These are phyloP conservation scores for Cryptococcus sp. DNA, from an alignment of 1,284 basidiomycete species.

Conservation along the genomic window DNA sequence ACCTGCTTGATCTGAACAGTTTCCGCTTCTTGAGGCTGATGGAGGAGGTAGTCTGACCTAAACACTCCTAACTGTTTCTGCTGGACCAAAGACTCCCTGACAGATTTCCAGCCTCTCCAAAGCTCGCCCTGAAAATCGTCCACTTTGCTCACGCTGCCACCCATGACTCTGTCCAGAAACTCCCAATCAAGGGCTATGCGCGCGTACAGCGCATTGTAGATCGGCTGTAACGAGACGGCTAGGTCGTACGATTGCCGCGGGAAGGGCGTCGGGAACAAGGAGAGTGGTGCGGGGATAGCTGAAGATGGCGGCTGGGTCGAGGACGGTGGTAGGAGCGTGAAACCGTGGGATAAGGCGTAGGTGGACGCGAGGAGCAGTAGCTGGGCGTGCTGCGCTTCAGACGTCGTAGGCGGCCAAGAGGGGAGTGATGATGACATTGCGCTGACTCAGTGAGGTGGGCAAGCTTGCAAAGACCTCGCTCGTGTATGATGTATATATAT, in stretches of 20 bases:
- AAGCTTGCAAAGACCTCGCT: too few species aligned
- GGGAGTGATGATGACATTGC: slow-evolving; percentile 40
- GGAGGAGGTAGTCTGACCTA: slow-evolving; percentile 93
- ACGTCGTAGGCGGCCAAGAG: slow-evolving; percentile 73
- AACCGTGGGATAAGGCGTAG: slow-evolving; percentile 80
- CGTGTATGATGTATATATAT: too few species aligned
- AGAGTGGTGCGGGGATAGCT: slow-evolving; percentile 84
- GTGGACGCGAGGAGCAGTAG: slow-evolving; percentile 72
- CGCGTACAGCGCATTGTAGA: slow-evolving; percentile 85
- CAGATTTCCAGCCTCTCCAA: slow-evolving; percentile 79
- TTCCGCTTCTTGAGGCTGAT: slow-evolving; percentile 53
- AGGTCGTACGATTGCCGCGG: slow-evolving; percentile 71
- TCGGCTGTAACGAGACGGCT: slow-evolving; percentile 68
- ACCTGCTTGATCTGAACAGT: slow-evolving; percentile 79
- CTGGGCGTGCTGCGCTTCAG: slow-evolving; percentile 61
- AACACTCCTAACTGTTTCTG: slow-evolving; percentile 87
- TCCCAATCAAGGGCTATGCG: slow-evolving; percentile 74
- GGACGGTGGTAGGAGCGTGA: slow-evolving; percentile 73
- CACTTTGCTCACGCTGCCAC: slow-evolving; percentile 74
- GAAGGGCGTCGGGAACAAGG: slow-evolving; percentile 84
- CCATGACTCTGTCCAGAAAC: slow-evolving; percentile 83
- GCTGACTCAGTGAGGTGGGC: neutral
- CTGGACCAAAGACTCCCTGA: slow-evolving; percentile 68
- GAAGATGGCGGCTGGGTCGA: slow-evolving; percentile 67
- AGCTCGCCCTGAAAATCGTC: slow-evolving; percentile 84